phyloP scores from a whole-genome alignment of 2,329 filamentous ascomycete genomes.

The Xylaria hypoxylon region DNA sequence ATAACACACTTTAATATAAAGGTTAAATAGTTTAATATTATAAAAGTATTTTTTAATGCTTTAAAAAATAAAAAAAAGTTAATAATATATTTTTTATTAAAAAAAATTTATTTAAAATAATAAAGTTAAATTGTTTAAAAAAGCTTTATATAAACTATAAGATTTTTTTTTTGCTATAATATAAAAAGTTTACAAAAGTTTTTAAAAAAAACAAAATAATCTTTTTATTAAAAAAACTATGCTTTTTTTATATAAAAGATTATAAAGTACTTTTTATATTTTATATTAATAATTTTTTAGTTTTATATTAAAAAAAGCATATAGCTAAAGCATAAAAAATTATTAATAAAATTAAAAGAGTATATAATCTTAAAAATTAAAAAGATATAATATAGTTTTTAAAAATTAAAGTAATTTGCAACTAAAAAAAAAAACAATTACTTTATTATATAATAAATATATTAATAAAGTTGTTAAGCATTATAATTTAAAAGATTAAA shows the following conservation, averaged over 20 bases:
- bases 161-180: slow-evolving; percentile 1
- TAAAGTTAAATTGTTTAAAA: not conserved
- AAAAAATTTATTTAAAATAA: not conserved
- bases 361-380: not conserved
- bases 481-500: not conserved
- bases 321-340: not conserved
- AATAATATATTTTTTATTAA: not conserved
- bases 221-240: not conserved
- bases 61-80: not conserved
- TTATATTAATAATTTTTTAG: slow-evolving; percentile 14
- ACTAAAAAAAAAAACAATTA: not conserved
- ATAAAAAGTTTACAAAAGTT: not conserved
- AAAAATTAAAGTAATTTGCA: not conserved
- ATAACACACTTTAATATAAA: not conserved
- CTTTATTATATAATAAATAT: not conserved
- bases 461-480: not conserved
- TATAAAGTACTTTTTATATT: not conserved
- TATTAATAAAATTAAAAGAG: not conserved
- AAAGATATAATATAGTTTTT: not conserved
- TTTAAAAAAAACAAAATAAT: not conserved
- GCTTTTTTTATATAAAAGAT: not conserved
- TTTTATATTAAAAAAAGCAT: not conserved
- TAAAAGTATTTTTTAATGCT: not conserved
- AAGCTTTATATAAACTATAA: slow-evolving; percentile 4
- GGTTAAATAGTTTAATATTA: not conserved